Conservation (phyloP, 2,329 filamentous ascomycete genomes). For the Ophiostoma quercus region DNA sequence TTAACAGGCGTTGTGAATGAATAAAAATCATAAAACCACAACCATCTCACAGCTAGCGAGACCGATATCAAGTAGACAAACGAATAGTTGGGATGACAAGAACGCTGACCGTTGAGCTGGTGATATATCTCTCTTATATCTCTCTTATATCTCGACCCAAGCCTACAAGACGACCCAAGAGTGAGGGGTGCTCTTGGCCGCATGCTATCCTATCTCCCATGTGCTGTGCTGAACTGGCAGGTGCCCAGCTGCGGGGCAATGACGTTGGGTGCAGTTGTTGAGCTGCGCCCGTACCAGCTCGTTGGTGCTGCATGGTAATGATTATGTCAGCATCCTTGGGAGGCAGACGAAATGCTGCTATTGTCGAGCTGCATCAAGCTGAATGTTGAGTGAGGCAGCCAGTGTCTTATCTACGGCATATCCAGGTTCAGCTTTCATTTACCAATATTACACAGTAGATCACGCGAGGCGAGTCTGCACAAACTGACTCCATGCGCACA, state of each 20-base stretch:
- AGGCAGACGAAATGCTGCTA: too few relatives aligned
- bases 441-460: too few relatives aligned
- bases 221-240: neutral
- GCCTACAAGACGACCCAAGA: neutral
- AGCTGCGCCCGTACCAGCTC: too few relatives aligned
- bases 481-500: neutral
- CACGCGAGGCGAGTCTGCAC: too few relatives aligned
- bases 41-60: neutral
- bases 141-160: neutral
- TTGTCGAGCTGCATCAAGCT: neutral
- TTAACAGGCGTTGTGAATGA: too few relatives aligned
- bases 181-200: slow-evolving; percentile 1
- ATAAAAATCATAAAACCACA: too few relatives aligned
- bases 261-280: neutral
- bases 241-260: slow-evolving; percentile 10
- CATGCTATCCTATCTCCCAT: slow-evolving; percentile 6
- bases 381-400: too few relatives aligned
- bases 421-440: too few relatives aligned
- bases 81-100: neutral
- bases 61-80: neutral
- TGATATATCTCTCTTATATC: neutral
- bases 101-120: neutral
- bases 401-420: neutral
- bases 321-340: neutral
- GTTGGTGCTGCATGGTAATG: neutral